Percentiles rank a stretch among this genome's conserved stretches.
These are phyloP conservation scores for Pseudevernia furfuracea DNA, from an alignment of 495 filamentous ascomycete genomes.

Conservation along the genomic window DNA sequence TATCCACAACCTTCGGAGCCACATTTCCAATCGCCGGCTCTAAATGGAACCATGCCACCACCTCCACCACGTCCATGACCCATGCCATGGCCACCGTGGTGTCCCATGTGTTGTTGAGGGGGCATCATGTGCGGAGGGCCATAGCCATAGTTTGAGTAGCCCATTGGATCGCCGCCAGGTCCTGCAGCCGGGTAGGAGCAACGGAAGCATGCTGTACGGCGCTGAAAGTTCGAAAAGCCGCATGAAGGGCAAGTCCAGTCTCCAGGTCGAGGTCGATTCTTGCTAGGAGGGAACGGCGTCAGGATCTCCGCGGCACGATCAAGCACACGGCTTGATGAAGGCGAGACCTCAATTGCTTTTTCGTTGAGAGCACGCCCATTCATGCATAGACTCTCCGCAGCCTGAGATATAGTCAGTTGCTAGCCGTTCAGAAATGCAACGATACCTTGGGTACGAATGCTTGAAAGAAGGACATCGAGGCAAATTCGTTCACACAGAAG, in stretches of 20 bases:
- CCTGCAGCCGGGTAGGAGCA: conserved; percentile 94
- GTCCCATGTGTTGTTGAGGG: conserved; percentile 70
- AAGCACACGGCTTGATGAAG: conserved; percentile 88
- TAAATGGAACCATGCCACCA: conserved; percentile 88
- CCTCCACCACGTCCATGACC: conserved; percentile 64
- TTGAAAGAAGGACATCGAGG: neutral
- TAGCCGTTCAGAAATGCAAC: neutral
- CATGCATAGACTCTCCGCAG: conserved; percentile 96
- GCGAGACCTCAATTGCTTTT: conserved; percentile 97
- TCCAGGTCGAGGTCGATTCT: conserved; percentile 92
- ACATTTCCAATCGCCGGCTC: conserved; percentile 98
- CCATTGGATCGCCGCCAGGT: conserved; percentile 62
- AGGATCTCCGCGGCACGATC: conserved; percentile 92
- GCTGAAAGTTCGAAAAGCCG: conserved; percentile 81
- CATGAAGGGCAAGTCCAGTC: conserved; percentile 98
- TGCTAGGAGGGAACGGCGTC: conserved; percentile 93
- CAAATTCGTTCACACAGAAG: conserved; percentile 2
- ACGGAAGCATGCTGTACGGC: conserved; percentile 95
- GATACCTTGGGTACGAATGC: neutral
- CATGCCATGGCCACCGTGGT: conserved; percentile 65
- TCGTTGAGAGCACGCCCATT: conserved; percentile 96
- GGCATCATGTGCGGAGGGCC: conserved; percentile 73
- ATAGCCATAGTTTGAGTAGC: conserved; percentile 67
- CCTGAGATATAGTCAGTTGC: conserved; percentile 43
- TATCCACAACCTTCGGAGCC: conserved; percentile 97